Base-by-base conservation (phyloP, 192 early-diverging fungal species). In the Chytriomyces sp. region DNA sequence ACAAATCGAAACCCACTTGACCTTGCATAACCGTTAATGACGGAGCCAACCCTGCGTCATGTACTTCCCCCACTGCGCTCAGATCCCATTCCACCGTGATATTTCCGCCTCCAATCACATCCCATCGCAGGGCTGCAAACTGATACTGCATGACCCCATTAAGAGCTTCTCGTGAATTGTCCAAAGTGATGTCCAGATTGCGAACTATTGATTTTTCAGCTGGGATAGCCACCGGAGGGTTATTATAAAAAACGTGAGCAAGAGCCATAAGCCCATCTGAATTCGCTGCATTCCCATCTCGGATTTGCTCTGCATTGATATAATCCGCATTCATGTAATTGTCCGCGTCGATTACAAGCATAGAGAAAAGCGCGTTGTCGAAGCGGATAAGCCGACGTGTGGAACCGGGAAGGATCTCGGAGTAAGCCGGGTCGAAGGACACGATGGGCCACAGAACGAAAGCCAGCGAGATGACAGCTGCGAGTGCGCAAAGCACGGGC, bases 371-470 rank as follows among this genome's bases (percentile, higher is more conserved):
- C 28, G 28, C 28, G 28, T 35, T 35, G 28, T 35, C 28, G 28
- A 35, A 35, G 2, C 28, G 28, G 28, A 35, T 35, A 35, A 35
- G 28, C 28, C 28, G 28, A 35, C 28, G 28, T 35, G 28, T 35
- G 28, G 28, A 35, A 20, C 53, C 53, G 20, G 53, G 53, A 57
- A 57, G 13, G 20, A 57, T 57, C 13, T 57, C 53, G 53, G 11
- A 11, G 20, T 18, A 57, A 11, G 53, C 53, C 53, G 53, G 53
- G 61, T 73, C 71, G 60, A 43, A 73, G 43, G 71, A 73, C n/a
- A 73, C 61, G 16, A 73, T 62, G 10, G 71, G 71, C 71, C 71
- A 73, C 61, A 73, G 71, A 53, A 73, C 45, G 20, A 73, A 62
- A 7, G 71, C 71, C 7, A 73, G 9, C 13, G 44, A 16, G 45